Base-by-base conservation (phyloP, 495 filamentous ascomycete genomes). In the Penicillium coprophilum region DNA sequence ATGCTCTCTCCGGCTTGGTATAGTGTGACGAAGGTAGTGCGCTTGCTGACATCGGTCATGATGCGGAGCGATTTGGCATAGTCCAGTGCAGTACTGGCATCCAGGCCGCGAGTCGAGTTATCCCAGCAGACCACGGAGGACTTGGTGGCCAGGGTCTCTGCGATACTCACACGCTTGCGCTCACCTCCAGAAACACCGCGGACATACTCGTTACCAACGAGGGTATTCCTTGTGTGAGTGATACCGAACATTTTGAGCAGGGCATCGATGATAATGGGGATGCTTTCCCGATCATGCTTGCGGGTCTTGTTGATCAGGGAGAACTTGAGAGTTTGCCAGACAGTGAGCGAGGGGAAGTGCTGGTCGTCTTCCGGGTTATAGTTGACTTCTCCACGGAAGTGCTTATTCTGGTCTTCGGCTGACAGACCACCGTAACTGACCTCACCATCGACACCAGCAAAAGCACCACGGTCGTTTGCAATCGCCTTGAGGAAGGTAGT, bases 1-100 rank as follows among this genome's bases (percentile, higher is more conserved):
- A 92, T 92, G 32, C 83, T 87, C 66, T 94, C 85, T 48, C 90
- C 87, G 2, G 89, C 89, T 65, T 94, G 90, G 71, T 94, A 94
- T 1, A 94, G 75, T 1, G 90, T 93, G 20, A 91, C 90, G 31
- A 96, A 77, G 1, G 89, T 92, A 6, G 90, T 94, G 12, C 86
- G 83, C 62, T 90, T 82, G 63, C 81, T 88, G 53, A 94, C 83
- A 56, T 91, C 88, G 20, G 91, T 93, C 83, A 94, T 90, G 59
- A 90, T 86, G 12, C 89, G 82, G 32, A 93, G 70, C 0, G 86
- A 88, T 55, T 84, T 87, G 19, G 87, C 87, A 60, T 89, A 93
- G 65, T 93, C 89, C 19, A 92, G 75, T 1, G 90, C 90, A 6
- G 90, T 92, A 23, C 82, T 86, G 2, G 88, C 86, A 68, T 94